These are phyloP conservation scores for Heliamphora ciliata DNA, from an alignment of 179 eudicot genomes.

Conservation along the genomic window DNA sequence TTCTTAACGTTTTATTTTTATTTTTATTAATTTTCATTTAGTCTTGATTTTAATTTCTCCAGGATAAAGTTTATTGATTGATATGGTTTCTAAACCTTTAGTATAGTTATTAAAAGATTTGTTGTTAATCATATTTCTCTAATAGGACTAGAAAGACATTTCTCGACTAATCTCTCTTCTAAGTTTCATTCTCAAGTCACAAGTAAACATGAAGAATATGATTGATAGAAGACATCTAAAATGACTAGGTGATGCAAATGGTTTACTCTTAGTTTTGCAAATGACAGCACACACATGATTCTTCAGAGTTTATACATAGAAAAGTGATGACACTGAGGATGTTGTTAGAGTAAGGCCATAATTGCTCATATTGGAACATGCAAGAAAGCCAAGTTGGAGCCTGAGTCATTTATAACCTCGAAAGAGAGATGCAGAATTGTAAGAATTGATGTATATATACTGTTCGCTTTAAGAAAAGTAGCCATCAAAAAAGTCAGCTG, in stretches of 20 bases:
- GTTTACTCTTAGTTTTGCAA: background rate
- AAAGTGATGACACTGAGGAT: background rate
- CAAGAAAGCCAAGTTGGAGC: conserved; percentile 10
- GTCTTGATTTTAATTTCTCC: conserved; percentile 5
- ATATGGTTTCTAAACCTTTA: background rate
- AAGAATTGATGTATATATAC: background rate
- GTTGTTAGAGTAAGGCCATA: background rate
- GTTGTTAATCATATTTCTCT: background rate
- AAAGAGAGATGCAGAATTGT: background rate
- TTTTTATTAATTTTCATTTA: background rate
- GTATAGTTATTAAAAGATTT: background rate
- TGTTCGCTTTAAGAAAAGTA: background rate
- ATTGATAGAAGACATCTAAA: background rate
- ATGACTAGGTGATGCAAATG: background rate
- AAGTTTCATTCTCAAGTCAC: background rate
- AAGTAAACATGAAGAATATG: background rate
- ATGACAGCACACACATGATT: background rate
- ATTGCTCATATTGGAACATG: background rate
- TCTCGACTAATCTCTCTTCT: background rate
- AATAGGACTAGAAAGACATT: background rate
- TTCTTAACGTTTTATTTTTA: background rate
- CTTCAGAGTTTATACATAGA: background rate
- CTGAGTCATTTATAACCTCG: background rate
- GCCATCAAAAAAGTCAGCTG: background rate
- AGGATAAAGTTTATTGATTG: background rate